phyloP scores from a whole-genome alignment of 148 eudicot species.

The Simmondsia chinensis region DNA sequence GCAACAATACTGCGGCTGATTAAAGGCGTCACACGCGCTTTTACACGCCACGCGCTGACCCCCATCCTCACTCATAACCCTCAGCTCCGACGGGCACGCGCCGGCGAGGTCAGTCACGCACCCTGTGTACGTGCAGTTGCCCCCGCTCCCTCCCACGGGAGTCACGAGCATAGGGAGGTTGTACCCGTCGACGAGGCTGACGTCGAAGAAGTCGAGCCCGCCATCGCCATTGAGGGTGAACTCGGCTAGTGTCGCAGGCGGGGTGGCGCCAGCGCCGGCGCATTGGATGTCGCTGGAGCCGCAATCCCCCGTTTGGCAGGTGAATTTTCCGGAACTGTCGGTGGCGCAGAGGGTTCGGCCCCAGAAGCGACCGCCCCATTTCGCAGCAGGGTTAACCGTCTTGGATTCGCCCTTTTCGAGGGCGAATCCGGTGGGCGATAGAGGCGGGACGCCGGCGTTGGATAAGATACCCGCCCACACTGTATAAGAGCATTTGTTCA shows the following conservation, averaged over 20 bases:
- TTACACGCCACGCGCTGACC: conserved; percentile 30
- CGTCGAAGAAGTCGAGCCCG: conserved; percentile 63
- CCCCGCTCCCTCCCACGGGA: conserved; percentile 49
- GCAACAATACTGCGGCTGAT: conserved; percentile 38
- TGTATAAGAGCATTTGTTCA: conserved; percentile 54
- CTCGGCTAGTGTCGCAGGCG: conserved; percentile 67
- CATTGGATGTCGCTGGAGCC: conserved; percentile 55
- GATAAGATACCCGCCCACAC: conserved; percentile 79
- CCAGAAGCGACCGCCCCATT: conserved; percentile 81
- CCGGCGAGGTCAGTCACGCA: conserved; percentile 37
- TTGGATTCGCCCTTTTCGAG: conserved; percentile 44
- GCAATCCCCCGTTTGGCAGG: conserved; percentile 72
- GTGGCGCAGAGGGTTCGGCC: conserved; percentile 52
- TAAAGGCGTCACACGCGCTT: conserved; percentile 58
- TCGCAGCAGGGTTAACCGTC: conserved; percentile 24
- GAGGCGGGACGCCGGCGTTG: conserved; percentile 53
- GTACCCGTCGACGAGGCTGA: conserved; percentile 81
- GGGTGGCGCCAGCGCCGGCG: conserved; percentile 35
- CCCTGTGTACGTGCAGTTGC: conserved; percentile 45
- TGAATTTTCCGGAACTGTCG: conserved; percentile 34
- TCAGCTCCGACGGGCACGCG: conserved; percentile 44
- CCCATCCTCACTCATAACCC: conserved; percentile 9
- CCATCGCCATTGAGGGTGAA: conserved; percentile 43
- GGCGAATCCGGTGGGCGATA: conserved; percentile 57
- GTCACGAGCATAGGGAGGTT: conserved; percentile 59